These are phyloP conservation scores for Ilex asprella DNA, from an alignment of 257 asterid species.

Conservation along the genomic window DNA sequence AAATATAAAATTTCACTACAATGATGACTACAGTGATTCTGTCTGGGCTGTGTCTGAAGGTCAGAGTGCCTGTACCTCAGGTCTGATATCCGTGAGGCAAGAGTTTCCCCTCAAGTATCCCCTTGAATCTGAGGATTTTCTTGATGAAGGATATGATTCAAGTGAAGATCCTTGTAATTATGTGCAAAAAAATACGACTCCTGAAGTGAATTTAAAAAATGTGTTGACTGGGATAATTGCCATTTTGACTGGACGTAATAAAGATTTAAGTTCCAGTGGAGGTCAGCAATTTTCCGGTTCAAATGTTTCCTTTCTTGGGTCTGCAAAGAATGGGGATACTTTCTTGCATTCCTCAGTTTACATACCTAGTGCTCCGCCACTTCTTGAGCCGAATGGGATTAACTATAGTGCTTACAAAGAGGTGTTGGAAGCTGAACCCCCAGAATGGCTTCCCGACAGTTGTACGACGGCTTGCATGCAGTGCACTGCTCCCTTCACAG, in stretches of 20 bases:
- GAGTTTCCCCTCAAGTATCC: conserved; percentile 48
- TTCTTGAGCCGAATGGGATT: conserved; percentile 55
- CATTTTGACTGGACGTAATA: conserved; percentile 69
- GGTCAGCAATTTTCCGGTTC: conserved; percentile 52
- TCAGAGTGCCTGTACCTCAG: conserved; percentile 3
- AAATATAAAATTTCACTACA: conserved; percentile 19
- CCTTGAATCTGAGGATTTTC: conserved; percentile 38
- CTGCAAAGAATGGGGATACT: conserved; percentile 81
- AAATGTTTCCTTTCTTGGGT: conserved; percentile 75
- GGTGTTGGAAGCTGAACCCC: conserved; percentile 93
- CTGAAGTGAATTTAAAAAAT: conserved; percentile 84
- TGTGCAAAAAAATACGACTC: conserved; percentile 41
- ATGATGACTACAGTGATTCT: conserved; percentile 31
- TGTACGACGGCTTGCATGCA: conserved; percentile 78
- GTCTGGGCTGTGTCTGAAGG: conserved; percentile 22
- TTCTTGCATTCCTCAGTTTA: conserved; percentile 82
- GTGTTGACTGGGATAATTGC: conserved; percentile 75
- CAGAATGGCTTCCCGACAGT: conserved; percentile 99
- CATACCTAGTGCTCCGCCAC: conserved; percentile 97
- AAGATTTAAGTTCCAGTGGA: conserved; percentile 22
- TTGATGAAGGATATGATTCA: conserved; percentile 56
- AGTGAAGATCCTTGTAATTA: conserved; percentile 40
- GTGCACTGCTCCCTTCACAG: conserved; percentile 81
- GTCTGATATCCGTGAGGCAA: conserved; percentile 7
- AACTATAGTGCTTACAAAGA: conserved; percentile 67